Conservation (phyloP, 2,329 filamentous ascomycete genomes). For the Paecilomyces fulvus region DNA sequence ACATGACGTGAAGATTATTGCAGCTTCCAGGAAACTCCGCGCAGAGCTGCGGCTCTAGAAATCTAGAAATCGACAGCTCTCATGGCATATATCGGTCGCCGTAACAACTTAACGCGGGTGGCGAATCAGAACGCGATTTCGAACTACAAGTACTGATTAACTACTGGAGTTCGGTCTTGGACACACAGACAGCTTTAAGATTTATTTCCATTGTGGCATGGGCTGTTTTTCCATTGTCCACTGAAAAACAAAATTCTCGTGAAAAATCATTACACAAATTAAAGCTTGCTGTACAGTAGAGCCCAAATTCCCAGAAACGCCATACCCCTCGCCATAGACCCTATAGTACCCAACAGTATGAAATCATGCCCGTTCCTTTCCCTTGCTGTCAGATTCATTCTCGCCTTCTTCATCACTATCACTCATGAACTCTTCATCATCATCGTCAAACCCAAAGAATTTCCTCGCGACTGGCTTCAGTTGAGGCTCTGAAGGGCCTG, state of each 20-base stretch:
- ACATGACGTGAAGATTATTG: constrained; percentile 15
- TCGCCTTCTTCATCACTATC: constrained; percentile 32
- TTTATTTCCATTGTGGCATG: too few relatives aligned
- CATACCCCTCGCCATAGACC: neutral
- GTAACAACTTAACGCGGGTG: neutral
- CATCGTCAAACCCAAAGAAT: constrained; percentile 40
- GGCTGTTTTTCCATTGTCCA: neutral
- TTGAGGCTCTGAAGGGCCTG: constrained; percentile 17
- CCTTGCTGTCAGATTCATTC: constrained; percentile 19
- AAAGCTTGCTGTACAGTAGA: neutral
- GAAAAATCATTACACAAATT: neutral
- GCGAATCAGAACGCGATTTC: neutral
- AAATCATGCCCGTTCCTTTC: constrained; percentile 23
- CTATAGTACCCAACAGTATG: neutral
- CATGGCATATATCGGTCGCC: constrained; percentile 8
- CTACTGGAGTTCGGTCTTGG: neutral
- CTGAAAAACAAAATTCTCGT: neutral
- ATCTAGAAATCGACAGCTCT: constrained; percentile 11
- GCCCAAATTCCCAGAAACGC: neutral
- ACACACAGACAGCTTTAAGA: neutral
- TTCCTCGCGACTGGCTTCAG: constrained; percentile 21
- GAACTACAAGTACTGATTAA: neutral
- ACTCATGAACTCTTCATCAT: constrained; percentile 40
- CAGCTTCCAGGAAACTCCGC: constrained; percentile 7
- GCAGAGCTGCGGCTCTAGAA: constrained; percentile 13